A percentile compares a stretch with the other conserved stretches of the same genome.
These are phyloP conservation scores for Rhizophagus clarus DNA, from an alignment of 192 early-diverging fungal species.

Conservation along the genomic window DNA sequence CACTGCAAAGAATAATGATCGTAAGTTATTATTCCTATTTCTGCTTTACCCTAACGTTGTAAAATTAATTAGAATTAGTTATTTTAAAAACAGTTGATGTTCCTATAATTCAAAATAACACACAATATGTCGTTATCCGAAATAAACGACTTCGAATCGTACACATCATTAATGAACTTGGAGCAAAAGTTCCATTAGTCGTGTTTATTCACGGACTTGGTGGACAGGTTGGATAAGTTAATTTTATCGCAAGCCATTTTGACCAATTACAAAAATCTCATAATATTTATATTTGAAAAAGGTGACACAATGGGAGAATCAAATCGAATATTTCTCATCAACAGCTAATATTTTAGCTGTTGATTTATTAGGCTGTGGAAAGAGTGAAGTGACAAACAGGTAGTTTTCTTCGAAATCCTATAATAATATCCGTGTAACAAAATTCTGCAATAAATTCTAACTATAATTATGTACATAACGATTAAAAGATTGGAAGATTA, in stretches of 20 bases:
- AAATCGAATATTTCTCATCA: constrained; percentile 56
- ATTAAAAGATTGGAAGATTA: constrained; percentile 53
- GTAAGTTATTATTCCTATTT: background rate
- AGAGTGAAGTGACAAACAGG: constrained; percentile 53
- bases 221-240: constrained; percentile 51
- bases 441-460: background rate
- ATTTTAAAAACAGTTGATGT: constrained; percentile 5
- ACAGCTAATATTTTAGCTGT: constrained; percentile 56
- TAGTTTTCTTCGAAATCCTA: constrained; percentile 29
- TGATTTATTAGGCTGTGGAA: constrained; percentile 58
- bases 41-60: background rate
- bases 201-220: constrained; percentile 63
- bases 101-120: constrained; percentile 15
- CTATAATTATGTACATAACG: background rate
- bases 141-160: constrained; percentile 51
- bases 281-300: constrained; percentile 22
- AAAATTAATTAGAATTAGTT: background rate
- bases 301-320: constrained; percentile 57
- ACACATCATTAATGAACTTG: constrained; percentile 57
- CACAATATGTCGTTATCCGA: constrained; percentile 51
- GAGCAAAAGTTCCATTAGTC: constrained; percentile 54
- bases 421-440: background rate
- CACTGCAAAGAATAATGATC: background rate
- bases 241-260: background rate
- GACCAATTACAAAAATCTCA: background rate